Evolutionary conservation across 2,329 filamentous ascomycete genomes (phyloP), one percentile per base, ranked within the genome.

Genomic region (Colletotrichum caudatum): DNA sequence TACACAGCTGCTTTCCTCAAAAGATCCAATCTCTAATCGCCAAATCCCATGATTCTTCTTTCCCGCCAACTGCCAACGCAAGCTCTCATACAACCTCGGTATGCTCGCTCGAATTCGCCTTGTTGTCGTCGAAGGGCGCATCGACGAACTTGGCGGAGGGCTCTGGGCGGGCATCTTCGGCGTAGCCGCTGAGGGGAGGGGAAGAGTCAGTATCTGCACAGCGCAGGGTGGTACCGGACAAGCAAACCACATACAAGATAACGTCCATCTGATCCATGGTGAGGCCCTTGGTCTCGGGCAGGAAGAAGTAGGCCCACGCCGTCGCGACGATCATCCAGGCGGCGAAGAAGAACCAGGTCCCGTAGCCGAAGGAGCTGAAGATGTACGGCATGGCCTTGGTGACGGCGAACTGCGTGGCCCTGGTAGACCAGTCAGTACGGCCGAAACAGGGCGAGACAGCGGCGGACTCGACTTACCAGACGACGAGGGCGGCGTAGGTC

Each of bases 331-430:
- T 77, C 80, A 88, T 87, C 75, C 85, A 82, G 1, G 81, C 80
- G 0, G 85, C 87, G 74, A 89, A 89, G 80, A 89, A 88, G 78
- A 88, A 87, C 81, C 86, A 89, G 4, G 85, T 86, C 14, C 87
- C 87, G 76, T 84, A 88, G 46, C 80, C 79, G 35, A 84, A 78
- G 0, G 79, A 79, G 56, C 76, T 80, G 73, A 84, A 82, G 63
- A 85, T 85, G 71, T 84, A 84, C 0, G 83, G 83, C 1, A 84
- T 76, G 0, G 82, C 78, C 68, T 84, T 83, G 18, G 82, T 83
- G 67, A 85, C 81, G 70, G 79, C 77, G 56, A 85, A 84, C 58
- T 83, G 82, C 1, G 78, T 80, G 12, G 80, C 75, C 78, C 82
- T 83, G 76, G 83, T 80, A 23, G 78, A 76, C 2, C 2, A n/a